Evolutionary conservation across 768 basidiomycete genomes (phyloP).

Genomic region (Royoungia palumana): DNA sequence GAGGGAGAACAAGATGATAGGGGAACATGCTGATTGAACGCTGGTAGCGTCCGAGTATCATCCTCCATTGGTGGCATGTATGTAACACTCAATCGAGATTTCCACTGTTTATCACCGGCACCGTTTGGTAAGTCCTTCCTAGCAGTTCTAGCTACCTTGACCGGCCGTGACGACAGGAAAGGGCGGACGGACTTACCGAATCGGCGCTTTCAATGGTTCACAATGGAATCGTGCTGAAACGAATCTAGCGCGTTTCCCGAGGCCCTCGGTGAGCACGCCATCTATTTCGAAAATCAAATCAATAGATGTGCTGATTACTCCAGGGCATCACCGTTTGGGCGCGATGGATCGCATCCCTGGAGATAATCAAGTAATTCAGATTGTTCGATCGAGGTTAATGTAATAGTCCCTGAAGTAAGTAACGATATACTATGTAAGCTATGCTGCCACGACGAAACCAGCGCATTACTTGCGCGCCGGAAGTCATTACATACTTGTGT

Average conservation of each 20-base stretch:
- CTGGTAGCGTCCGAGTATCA: no score
- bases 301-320: background rate
- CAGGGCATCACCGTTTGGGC: background rate
- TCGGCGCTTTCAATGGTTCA: background rate
- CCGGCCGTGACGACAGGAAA: background rate
- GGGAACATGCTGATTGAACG: conserved; percentile 27
- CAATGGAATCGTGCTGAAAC: background rate
- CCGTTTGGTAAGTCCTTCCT: background rate
- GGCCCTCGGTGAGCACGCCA: conserved; percentile 2
- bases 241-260: background rate
- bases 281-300: background rate
- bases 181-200: background rate
- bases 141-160: background rate
- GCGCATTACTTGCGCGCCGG: background rate
- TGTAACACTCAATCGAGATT: background rate
- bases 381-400: conserved; percentile 3
- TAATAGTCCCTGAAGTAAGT: conserved; percentile 7
- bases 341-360: background rate
- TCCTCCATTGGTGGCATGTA: no score
- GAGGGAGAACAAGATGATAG: conserved; percentile 45
- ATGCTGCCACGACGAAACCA: conserved; percentile 1
- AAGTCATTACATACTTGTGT: background rate
- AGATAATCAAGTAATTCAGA: background rate
- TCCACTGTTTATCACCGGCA: background rate
- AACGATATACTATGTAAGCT: conserved; percentile 6